Evolutionary conservation across 331 rosid species (phyloP).

Genomic region (Acacia concinna): DNA sequence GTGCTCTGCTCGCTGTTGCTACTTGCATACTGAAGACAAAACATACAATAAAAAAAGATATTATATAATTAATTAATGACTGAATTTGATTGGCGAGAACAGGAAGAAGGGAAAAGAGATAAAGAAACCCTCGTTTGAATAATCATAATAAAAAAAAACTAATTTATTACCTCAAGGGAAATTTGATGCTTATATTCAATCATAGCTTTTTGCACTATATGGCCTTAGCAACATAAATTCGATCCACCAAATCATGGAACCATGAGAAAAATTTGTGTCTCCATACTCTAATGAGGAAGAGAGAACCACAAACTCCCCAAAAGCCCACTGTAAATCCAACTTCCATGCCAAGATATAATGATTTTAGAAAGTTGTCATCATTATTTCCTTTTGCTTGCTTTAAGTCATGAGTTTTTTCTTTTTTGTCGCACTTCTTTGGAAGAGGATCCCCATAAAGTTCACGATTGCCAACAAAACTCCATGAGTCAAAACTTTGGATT

Average conservation of each 20-base stretch:
- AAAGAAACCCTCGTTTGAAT: no score
- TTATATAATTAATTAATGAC: no score
- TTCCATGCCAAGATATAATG: not conserved
- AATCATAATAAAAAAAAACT: no score
- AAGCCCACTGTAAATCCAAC: not conserved
- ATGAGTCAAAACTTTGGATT: slow-evolving; percentile 19
- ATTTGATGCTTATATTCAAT: not conserved
- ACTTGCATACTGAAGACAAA: no score
- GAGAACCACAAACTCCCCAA: not conserved
- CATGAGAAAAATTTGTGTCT: not conserved
- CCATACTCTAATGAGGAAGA: not conserved
- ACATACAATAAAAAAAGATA: no score
- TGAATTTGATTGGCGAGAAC: no score
- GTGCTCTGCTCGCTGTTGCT: no score
- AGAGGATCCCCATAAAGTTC: slow-evolving; percentile 34
- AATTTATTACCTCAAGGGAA: not conserved
- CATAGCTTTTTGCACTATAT: not conserved
- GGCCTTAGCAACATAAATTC: not conserved
- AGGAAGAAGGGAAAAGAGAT: not conserved
- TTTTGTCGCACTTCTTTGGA: not conserved
- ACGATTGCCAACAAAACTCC: slow-evolving; percentile 5
- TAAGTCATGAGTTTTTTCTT: not conserved
- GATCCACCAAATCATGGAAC: fast-evolving
- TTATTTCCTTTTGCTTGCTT: not conserved
- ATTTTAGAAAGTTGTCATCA: not conserved